Evolutionary conservation across 2,329 filamentous ascomycete genomes (phyloP), one percentile per base, ranked within the genome.

Genomic region (Podosphaera fusca): DNA sequence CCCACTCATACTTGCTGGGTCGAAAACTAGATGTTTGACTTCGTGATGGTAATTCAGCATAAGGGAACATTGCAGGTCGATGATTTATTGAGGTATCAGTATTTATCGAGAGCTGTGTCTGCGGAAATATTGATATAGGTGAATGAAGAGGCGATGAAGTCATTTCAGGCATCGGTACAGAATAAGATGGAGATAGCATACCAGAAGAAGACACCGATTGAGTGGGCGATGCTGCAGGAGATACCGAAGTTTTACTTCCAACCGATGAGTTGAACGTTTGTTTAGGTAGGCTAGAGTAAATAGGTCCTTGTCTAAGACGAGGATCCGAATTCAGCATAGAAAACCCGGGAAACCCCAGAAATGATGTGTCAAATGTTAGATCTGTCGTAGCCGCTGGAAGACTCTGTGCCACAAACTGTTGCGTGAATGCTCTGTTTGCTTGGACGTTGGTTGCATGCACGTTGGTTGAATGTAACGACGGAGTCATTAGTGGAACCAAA

Each of bases 401-500:
- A 2, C 69, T 70, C 60, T 67, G 68, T 38, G 76, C 72, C 14
- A 70, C 64, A 42, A 73, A 70, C 45, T 72, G 70, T 53, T 75
- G 72, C 3, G 71, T 69, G 58, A 79, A 72, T 2, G 74, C 75
- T 31, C 76, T 71, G 63, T 80, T 72, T 51, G 83, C 75, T 61
- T 79, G 76, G 50, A 81, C 61, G 40, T 64, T 66, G 59, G 69
- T 66, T 35, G 35, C 9, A 21, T 6, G 9, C 21, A 21, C 21
- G 21, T 21, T 21, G 21, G 21, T 21, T 21, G 21, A 21, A 21
- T 64, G 60, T 55, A 65, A 65, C 59, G 61, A 51, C 49, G 60
- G 55, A n/a, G 61, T 58, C 10, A 56, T 55, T n/a, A 63, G 45
- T 36, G 33, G 12, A 38, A 38, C 33, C 33, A 34, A 38, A 31